Conservation (phyloP, 2,329 filamentous ascomycete species). For the Plenodomus biglobosus region DNA sequence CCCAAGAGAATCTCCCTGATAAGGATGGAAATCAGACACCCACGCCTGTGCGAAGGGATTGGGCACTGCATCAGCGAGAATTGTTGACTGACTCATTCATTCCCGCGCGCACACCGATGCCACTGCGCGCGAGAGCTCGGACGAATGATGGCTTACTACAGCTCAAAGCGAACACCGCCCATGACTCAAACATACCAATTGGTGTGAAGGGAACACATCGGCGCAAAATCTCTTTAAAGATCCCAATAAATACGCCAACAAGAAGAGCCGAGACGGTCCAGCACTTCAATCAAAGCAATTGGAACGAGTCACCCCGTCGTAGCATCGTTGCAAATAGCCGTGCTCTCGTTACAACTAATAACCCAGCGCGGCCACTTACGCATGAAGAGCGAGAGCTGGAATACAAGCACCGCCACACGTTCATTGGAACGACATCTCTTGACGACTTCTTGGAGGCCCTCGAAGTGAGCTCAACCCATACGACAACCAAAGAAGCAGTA, state of each 20-base stretch:
- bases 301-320: background rate
- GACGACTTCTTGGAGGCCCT: slow-evolving; percentile 28
- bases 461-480: slow-evolving; percentile 11
- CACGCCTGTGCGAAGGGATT: background rate
- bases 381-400: slow-evolving; percentile 25
- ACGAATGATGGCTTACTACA: slow-evolving; percentile 12
- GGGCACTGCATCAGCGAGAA: slow-evolving; percentile 1
- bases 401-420: slow-evolving; percentile 36
- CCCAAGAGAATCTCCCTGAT: background rate
- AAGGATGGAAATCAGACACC: background rate
- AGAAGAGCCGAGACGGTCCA: background rate
- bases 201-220: slow-evolving; percentile 2
- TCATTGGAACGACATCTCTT: slow-evolving; percentile 33
- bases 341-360: background rate
- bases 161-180: slow-evolving; percentile 9
- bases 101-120: background rate
- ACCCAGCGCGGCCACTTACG: background rate
- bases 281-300: background rate
- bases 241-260: slow-evolving; percentile 9
- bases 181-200: background rate
- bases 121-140: slow-evolving; percentile 5
- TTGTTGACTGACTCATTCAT: background rate
- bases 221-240: slow-evolving; percentile 15
- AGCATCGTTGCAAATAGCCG: background rate
- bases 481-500: slow-evolving; percentile 13